Evolutionary conservation across 2,329 filamentous ascomycete genomes (phyloP).

Genomic region (Apiospora saccharicola): DNA sequence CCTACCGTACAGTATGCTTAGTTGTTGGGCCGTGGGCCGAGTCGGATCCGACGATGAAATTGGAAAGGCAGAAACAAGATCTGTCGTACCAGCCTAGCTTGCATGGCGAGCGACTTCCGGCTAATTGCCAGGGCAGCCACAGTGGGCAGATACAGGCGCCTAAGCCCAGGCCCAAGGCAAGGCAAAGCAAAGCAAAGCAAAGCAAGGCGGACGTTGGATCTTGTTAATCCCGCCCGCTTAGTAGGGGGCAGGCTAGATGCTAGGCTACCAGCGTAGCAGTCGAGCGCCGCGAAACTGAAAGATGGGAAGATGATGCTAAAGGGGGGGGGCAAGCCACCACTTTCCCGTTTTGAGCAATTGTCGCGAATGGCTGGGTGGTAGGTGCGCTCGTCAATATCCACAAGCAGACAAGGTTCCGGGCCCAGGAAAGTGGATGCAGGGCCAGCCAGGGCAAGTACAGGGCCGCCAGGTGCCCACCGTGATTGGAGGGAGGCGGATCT

Average conservation of each 20-base stretch:
- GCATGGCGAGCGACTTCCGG: neutral
- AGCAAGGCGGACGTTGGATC: slow-evolving; percentile 13
- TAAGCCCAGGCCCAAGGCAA: neutral
- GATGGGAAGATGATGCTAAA: neutral
- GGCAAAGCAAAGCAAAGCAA: neutral
- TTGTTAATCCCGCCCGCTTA: neutral
- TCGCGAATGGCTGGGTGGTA: slow-evolving; percentile 38
- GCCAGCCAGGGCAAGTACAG: neutral
- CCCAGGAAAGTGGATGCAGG: slow-evolving; percentile 3
- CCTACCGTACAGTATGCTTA: neutral
- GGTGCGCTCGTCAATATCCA: neutral
- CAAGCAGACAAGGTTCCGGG: neutral
- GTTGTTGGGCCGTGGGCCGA: neutral
- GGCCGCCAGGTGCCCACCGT: neutral
- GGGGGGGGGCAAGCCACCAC: slow-evolving; percentile 25
- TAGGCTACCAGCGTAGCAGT: no score
- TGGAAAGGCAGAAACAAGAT: neutral
- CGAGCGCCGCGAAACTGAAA: no score
- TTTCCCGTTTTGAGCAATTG: slow-evolving; percentile 40
- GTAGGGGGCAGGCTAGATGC: neutral
- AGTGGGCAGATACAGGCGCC: neutral
- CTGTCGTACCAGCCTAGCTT: neutral
- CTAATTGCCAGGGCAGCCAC: slow-evolving; percentile 3
- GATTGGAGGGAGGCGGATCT: slow-evolving; percentile 3
- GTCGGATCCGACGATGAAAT: slow-evolving; percentile 7